Conservation (phyloP, 2,329 filamentous ascomycete species). For the Leptosphaerulina australis region DNA sequence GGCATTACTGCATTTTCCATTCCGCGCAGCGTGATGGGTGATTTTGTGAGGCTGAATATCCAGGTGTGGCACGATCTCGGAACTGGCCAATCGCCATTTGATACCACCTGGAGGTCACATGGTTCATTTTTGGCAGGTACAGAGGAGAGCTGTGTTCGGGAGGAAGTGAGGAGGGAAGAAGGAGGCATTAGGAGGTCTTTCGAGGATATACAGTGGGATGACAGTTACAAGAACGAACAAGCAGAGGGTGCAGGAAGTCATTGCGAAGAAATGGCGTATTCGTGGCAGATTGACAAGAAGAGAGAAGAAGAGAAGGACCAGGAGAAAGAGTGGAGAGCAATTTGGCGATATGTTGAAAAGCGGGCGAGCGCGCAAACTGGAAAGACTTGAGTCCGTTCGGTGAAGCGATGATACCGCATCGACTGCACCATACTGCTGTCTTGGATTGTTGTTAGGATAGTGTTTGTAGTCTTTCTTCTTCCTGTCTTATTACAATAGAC, state of each 20-base stretch:
- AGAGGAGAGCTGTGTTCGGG: constrained; percentile 3
- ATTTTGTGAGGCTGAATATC: constrained; percentile 24
- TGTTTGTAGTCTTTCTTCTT: too few relatives aligned
- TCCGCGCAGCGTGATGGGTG: constrained; percentile 11
- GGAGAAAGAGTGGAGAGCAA: constrained; percentile 13
- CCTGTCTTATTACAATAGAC: too few relatives aligned
- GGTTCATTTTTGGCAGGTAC: constrained; percentile 21
- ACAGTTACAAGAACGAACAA: not conserved
- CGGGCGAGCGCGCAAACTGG: not conserved
- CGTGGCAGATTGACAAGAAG: constrained; percentile 2
- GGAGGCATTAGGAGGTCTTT: constrained; percentile 30
- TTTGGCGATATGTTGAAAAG: constrained; percentile 6
- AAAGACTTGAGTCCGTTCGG: not conserved
- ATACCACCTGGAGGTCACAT: constrained; percentile 37
- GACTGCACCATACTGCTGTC: too few relatives aligned
- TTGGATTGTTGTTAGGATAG: too few relatives aligned
- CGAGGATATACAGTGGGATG: constrained; percentile 11
- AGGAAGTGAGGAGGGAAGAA: constrained; percentile 13
- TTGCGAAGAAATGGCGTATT: constrained; percentile 1
- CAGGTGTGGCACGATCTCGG: constrained; percentile 39
- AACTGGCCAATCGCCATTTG: constrained; percentile 31
- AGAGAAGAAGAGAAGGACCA: not conserved
- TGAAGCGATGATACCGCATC: too few relatives aligned
- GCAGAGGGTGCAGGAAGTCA: not conserved
- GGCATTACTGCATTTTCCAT: constrained; percentile 15